Percentiles rank a stretch among this genome's conserved stretches.
Evolutionary conservation across 75 land plant genomes (phyloP).

Genomic region (Cunninghamia lanceolata): DNA sequence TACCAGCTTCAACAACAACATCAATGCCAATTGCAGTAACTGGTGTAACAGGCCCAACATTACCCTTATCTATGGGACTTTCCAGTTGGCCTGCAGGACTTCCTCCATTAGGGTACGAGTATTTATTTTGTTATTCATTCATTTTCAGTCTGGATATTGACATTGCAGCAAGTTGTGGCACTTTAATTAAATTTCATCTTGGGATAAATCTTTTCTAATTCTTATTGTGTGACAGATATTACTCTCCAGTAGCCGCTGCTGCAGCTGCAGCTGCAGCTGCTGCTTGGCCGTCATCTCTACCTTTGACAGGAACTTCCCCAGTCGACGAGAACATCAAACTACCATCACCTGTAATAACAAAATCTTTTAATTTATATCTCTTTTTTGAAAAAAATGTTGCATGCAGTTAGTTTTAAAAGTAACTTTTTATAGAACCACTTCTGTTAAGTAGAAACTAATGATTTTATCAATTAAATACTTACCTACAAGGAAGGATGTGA

Average conservation of each 20-base stretch:
- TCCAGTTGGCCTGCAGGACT: not conserved
- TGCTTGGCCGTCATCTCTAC: slow-evolving; percentile 1
- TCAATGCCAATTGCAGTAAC: not conserved
- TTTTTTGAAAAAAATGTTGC: not conserved
- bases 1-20: not conserved
- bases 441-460: not conserved
- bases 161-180: not conserved
- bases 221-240: not conserved
- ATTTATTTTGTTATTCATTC: not conserved
- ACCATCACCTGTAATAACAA: not conserved
- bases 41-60: not conserved
- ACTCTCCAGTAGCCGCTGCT: not conserved
- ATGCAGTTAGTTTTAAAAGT: not conserved
- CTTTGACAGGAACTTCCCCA: not conserved
- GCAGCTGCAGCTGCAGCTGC: not conserved
- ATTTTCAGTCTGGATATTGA: not conserved
- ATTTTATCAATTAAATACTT: not conserved
- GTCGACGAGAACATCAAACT: not conserved
- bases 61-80: slow-evolving; percentile 6
- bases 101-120: slow-evolving; percentile 2
- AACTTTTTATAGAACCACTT: not conserved
- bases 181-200: not conserved
- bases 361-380: not conserved
- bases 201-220: not conserved
- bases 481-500: not conserved